phyloP scores from a whole-genome alignment of 192 early-diverging fungal species.

The Blastocladiella britannica region DNA sequence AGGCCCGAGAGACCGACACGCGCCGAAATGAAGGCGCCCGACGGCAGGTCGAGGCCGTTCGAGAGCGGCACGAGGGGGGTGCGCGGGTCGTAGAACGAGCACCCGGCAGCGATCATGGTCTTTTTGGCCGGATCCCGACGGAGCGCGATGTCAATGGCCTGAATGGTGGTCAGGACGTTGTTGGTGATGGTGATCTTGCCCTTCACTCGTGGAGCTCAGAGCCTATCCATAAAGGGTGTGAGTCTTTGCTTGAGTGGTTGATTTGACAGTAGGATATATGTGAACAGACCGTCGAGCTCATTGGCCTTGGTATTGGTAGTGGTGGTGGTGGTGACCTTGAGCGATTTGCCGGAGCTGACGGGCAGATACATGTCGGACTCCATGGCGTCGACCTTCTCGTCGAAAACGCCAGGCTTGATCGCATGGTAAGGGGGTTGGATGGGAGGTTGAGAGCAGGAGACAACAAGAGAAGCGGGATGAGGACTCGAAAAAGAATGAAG shows the following conservation, averaged over 20 bases:
- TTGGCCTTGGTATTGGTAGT: constrained; percentile 41
- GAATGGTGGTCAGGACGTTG: constrained; percentile 25
- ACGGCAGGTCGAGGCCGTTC: constrained; percentile 80
- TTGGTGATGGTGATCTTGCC: constrained; percentile 5
- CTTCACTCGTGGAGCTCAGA: constrained; percentile 1
- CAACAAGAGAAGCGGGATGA: too few relatives aligned
- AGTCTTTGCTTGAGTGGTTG: constrained; percentile 14
- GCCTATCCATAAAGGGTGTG: constrained; percentile 19
- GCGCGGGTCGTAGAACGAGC: neutral
- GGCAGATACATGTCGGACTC: constrained; percentile 28
- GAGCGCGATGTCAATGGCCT: constrained; percentile 59
- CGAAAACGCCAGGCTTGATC: too few relatives aligned
- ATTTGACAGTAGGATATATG: too few relatives aligned
- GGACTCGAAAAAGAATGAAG: too few relatives aligned
- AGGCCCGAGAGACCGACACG: constrained; percentile 49
- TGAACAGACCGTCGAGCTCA: constrained; percentile 46
- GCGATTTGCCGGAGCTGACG: too few relatives aligned
- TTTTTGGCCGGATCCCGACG: constrained; percentile 57
- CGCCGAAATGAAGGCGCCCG: constrained; percentile 77
- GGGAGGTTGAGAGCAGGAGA: too few relatives aligned
- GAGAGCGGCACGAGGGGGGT: constrained; percentile 20
- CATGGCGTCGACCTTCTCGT: constrained; percentile 28
- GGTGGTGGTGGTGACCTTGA: constrained; percentile 29
- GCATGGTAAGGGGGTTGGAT: too few relatives aligned
- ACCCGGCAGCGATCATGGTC: constrained; percentile 27